These are phyloP conservation scores for Cephalotrichum gorgonifer DNA, from an alignment of 2,329 filamentous ascomycete species.

Conservation along the genomic window DNA sequence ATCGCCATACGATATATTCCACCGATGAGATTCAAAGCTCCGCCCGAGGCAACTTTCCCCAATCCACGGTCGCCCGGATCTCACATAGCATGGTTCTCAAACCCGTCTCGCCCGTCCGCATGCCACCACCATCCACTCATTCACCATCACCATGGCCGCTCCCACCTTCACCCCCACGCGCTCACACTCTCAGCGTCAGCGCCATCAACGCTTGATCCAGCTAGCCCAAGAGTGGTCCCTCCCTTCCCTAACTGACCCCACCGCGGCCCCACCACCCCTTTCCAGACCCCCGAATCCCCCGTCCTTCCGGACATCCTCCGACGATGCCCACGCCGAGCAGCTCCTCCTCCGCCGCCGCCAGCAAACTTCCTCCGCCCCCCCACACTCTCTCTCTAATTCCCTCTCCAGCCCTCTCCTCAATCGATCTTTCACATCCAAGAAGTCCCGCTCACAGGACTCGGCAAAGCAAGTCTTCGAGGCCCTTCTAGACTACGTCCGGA, in stretches of 20 bases:
- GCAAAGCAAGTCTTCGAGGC: slow-evolving; percentile 34
- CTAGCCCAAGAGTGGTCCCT: slow-evolving; percentile 42
- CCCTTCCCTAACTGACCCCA: slow-evolving; percentile 7
- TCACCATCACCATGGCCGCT: background rate
- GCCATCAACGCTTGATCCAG: slow-evolving; percentile 31
- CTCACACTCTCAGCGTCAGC: background rate
- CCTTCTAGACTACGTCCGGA: slow-evolving; percentile 36
- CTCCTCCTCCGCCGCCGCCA: slow-evolving; percentile 34
- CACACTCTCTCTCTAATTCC: slow-evolving; percentile 18
- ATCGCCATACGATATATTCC: too few species aligned
- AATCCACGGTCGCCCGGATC: background rate
- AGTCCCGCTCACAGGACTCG: slow-evolving; percentile 35
- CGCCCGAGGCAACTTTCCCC: too few species aligned
- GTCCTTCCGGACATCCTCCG: slow-evolving; percentile 33
- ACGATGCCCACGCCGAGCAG: slow-evolving; percentile 43
- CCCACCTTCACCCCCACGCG: too few species aligned
- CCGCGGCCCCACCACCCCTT: slow-evolving; percentile 26
- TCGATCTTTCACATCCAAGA: slow-evolving; percentile 37
- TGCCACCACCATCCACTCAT: too few species aligned
- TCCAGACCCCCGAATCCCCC: slow-evolving; percentile 29
- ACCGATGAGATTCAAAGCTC: too few species aligned
- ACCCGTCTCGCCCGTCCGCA: background rate
- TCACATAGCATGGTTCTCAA: background rate
- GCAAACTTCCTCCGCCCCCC: slow-evolving; percentile 20
- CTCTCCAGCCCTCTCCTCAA: slow-evolving; percentile 17